phyloP scores from a whole-genome alignment of 768 basidiomycete species.

The Paxillus ammoniavirescens region DNA sequence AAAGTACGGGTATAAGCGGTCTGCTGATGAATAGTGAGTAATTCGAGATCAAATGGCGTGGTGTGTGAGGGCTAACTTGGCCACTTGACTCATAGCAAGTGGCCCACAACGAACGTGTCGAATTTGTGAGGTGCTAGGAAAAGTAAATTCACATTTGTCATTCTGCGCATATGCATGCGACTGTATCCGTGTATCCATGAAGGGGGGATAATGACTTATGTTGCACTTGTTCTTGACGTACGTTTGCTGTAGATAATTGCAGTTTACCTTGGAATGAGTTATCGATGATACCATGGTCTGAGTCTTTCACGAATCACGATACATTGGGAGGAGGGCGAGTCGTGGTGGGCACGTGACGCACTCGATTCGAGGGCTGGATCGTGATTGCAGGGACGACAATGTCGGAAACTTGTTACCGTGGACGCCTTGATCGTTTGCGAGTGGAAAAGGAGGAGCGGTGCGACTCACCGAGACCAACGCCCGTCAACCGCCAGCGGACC shows the following conservation, averaged over 20 bases:
- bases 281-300: too few species aligned
- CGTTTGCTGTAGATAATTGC: neutral
- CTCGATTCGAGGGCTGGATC: conserved; percentile 29
- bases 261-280: neutral
- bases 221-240: neutral
- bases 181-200: conserved; percentile 2
- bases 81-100: conserved; percentile 13
- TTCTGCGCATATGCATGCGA: neutral
- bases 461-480: conserved; percentile 25
- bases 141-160: conserved; percentile 5
- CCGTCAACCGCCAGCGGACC: conserved; percentile 9
- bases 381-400: conserved; percentile 15
- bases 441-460: conserved; percentile 12
- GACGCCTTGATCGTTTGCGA: conserved; percentile 2
- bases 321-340: neutral
- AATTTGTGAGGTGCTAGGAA: conserved; percentile 18
- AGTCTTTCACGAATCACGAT: too few species aligned
- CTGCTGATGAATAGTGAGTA: conserved; percentile 71
- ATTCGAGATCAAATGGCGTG: neutral
- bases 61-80: neutral
- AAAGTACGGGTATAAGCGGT: conserved; percentile 76
- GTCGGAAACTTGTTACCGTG: conserved; percentile 11
- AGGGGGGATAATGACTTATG: neutral
- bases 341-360: conserved; percentile 23
- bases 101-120: conserved; percentile 27